These are phyloP conservation scores for Phytophthora chlamydospora DNA, from an alignment of 352 stramenopile genomes.

Conservation along the genomic window DNA sequence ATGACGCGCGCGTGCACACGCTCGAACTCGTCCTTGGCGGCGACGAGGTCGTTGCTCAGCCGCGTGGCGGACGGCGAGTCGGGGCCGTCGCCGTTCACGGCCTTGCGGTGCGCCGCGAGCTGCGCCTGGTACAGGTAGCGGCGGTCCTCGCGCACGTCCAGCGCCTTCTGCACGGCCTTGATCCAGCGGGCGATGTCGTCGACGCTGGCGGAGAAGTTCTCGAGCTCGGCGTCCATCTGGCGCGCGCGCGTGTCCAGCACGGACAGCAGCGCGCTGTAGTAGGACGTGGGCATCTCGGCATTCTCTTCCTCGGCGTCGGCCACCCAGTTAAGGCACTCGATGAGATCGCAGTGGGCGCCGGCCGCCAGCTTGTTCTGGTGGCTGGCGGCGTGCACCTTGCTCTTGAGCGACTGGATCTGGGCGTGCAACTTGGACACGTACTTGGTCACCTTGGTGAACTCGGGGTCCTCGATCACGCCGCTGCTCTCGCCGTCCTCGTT, in stretches of 20 bases:
- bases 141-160: constrained; percentile 81
- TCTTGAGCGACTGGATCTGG: constrained; percentile 69
- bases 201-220: constrained; percentile 61
- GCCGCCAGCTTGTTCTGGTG: constrained; percentile 75
- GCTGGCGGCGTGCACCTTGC: constrained; percentile 61
- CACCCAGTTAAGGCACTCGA: constrained; percentile 72
- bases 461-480: constrained; percentile 72
- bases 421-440: constrained; percentile 71
- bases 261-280: constrained; percentile 67
- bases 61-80: constrained; percentile 36
- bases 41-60: constrained; percentile 58
- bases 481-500: constrained; percentile 30
- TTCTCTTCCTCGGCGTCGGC: constrained; percentile 74
- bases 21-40: constrained; percentile 80
- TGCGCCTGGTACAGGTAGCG: constrained; percentile 82
- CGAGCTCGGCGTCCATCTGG: constrained; percentile 78
- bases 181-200: constrained; percentile 83
- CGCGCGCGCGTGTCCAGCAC: constrained; percentile 77
- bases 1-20: constrained; percentile 79
- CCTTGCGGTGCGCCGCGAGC: constrained; percentile 52
- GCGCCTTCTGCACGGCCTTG: constrained; percentile 66
- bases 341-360: constrained; percentile 84
- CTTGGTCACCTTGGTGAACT: constrained; percentile 67
- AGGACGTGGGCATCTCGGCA: constrained; percentile 61
- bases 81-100: constrained; percentile 31